These are phyloP conservation scores for Mixia osmundae DNA, from an alignment of 1,284 basidiomycete genomes.

Conservation along the genomic window DNA sequence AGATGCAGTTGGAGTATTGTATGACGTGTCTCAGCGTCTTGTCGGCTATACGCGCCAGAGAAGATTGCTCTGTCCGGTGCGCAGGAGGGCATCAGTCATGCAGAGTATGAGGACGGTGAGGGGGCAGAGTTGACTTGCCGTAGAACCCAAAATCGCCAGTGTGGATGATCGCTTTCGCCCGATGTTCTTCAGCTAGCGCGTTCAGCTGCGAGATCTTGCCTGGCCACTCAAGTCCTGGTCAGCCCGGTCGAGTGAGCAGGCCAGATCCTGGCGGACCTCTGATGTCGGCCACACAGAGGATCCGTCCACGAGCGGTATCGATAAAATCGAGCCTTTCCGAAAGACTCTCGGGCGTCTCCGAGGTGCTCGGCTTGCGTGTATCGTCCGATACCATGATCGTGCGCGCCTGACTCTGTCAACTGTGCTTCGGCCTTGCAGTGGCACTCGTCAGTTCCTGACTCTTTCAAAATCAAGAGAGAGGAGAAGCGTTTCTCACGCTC, in stretches of 20 bases:
- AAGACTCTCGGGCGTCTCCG: too few species aligned
- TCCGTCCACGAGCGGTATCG: constrained; percentile 33
- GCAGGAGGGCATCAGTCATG: not conserved
- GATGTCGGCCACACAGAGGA: constrained; percentile 91
- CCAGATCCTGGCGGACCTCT: constrained; percentile 31
- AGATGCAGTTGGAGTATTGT: constrained; percentile 90
- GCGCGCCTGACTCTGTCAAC: too few species aligned
- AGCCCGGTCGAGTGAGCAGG: constrained; percentile 4
- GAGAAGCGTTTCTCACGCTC: too few species aligned
- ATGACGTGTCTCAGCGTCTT: constrained; percentile 69
- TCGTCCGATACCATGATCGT: too few species aligned
- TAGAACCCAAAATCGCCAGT: constrained; percentile 99
- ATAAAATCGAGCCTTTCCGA: constrained; percentile 15
- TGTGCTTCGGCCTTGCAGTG: too few species aligned
- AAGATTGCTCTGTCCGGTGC: constrained; percentile 27
- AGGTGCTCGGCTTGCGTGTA: too few species aligned
- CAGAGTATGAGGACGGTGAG: not conserved
- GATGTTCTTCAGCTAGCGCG: constrained; percentile 62
- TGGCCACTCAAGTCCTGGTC: constrained; percentile 5
- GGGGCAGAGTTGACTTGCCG: constrained; percentile 39
- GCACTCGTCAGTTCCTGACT: too few species aligned
- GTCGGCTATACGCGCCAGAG: constrained; percentile 16
- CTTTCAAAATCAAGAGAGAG: too few species aligned
- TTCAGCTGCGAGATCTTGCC: constrained; percentile 56
- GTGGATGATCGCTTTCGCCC: constrained; percentile 86